Percentiles rank a stretch among this genome's conserved stretches.
Evolutionary conservation across 1,284 basidiomycete genomes (phyloP).

Genomic region (Albatrellus sp.): DNA sequence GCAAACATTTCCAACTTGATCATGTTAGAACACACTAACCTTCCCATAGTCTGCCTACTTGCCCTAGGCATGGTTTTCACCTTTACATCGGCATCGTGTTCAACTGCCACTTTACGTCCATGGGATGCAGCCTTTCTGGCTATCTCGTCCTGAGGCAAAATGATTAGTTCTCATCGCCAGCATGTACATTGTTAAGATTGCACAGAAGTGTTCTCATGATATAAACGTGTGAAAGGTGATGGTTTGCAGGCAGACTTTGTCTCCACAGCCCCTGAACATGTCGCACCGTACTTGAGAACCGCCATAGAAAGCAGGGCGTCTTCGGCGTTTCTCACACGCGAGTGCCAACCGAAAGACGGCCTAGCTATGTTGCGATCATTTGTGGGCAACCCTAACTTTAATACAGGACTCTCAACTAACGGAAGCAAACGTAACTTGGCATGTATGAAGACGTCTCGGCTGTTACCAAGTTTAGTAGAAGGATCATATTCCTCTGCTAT

Average conservation of each 20-base stretch:
- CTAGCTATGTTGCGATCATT: constrained; percentile 84
- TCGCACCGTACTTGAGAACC: constrained; percentile 68
- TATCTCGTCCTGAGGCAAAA: constrained; percentile 38
- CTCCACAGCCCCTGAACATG: constrained; percentile 51
- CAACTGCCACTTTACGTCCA: constrained; percentile 83
- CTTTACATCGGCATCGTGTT: constrained; percentile 70
- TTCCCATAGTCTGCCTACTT: constrained; percentile 27
- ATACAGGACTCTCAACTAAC: background rate
- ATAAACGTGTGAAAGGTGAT: constrained; percentile 38
- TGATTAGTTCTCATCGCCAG: constrained; percentile 76
- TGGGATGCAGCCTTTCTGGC: constrained; percentile 51
- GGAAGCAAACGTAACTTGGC: constrained; percentile 33
- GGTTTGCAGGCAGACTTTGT: constrained; percentile 78
- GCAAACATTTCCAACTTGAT: no score
- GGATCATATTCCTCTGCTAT: background rate
- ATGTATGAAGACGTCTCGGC: constrained; percentile 93
- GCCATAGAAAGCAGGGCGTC: constrained; percentile 58
- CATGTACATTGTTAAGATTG: constrained; percentile 19
- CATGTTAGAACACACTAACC: no score
- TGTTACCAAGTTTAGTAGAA: constrained; percentile 58
- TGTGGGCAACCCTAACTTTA: constrained; percentile 28
- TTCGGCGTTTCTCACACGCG: constrained; percentile 82
- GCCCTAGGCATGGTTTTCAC: constrained; percentile 65
- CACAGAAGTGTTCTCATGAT: constrained; percentile 1
- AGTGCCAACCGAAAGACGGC: constrained; percentile 82